A percentile compares a stretch with the other conserved stretches of the same genome.
Conservation (phyloP, 2,329 filamentous ascomycete genomes). For the Penicillium digitatum region DNA sequence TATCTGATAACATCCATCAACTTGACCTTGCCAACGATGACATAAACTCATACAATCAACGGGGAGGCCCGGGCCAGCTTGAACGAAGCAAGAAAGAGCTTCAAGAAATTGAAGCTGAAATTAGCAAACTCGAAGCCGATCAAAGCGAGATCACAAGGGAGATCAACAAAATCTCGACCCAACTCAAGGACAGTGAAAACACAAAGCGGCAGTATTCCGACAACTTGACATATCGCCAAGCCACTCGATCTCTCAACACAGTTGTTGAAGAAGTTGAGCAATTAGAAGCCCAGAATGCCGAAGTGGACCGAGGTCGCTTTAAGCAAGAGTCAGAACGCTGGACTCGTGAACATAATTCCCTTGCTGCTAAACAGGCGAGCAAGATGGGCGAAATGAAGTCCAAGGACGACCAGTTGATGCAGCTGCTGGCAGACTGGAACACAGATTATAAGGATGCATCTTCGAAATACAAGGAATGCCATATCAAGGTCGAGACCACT, state of each 20-base stretch:
- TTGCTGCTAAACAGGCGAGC: constrained; percentile 68
- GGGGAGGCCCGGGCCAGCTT: constrained; percentile 69
- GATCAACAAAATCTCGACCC: constrained; percentile 72
- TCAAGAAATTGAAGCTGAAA: constrained; percentile 61
- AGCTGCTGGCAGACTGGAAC: constrained; percentile 74
- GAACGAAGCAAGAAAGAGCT: constrained; percentile 67
- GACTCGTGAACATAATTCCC: constrained; percentile 63
- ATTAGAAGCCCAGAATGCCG: constrained; percentile 73
- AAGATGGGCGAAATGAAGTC: constrained; percentile 75
- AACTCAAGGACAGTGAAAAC: constrained; percentile 72
- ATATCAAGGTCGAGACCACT: constrained; percentile 86
- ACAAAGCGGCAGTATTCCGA: constrained; percentile 84
- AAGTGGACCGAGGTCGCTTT: constrained; percentile 74
- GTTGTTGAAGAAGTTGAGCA: constrained; percentile 67
- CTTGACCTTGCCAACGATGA: constrained; percentile 71
- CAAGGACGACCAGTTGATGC: constrained; percentile 74
- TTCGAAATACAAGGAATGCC: constrained; percentile 74
- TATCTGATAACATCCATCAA: constrained; percentile 72
- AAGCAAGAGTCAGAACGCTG: constrained; percentile 64
- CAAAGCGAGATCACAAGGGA: constrained; percentile 63
- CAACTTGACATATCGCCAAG: constrained; percentile 80
- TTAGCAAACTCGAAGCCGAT: constrained; percentile 63
- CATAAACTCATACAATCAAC: constrained; percentile 73
- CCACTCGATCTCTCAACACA: constrained; percentile 62
- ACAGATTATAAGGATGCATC: constrained; percentile 82